Conservation (phyloP, 352 stramenopile genomes). For the Pythium sp. region DNA sequence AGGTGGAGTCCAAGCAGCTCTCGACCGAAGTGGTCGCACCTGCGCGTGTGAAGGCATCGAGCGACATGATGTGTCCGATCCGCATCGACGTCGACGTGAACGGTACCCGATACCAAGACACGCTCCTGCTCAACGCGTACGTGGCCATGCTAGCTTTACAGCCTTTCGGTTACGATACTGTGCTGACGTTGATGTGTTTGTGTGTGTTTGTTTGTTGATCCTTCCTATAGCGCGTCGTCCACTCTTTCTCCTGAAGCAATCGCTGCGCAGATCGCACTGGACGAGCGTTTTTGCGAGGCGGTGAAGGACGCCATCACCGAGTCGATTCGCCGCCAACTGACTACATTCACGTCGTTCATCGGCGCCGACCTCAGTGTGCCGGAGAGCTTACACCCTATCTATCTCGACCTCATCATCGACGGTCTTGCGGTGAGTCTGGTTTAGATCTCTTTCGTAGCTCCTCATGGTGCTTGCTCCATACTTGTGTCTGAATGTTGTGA, state of each 20-base stretch:
- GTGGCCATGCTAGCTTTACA: slow-evolving; percentile 7
- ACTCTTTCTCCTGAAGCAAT: slow-evolving; percentile 48
- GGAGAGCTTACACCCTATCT: slow-evolving; percentile 57
- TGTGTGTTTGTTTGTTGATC: not conserved
- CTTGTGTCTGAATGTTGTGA: not conserved
- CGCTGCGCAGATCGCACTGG: slow-evolving; percentile 51
- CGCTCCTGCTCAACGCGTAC: slow-evolving; percentile 64
- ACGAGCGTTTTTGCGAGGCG: slow-evolving; percentile 53
- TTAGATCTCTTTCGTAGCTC: not conserved
- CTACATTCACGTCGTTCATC: slow-evolving; percentile 54
- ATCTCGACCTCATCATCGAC: slow-evolving; percentile 70
- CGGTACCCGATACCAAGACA: slow-evolving; percentile 74
- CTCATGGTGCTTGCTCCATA: not conserved
- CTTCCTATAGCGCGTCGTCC: slow-evolving; percentile 21
- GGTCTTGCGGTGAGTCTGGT: slow-evolving; percentile 39
- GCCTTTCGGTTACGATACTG: not conserved
- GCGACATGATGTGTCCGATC: slow-evolving; percentile 66
- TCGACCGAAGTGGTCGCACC: slow-evolving; percentile 6
- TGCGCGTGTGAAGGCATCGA: slow-evolving; percentile 12
- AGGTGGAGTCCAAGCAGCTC: slow-evolving; percentile 41
- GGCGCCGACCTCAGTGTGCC: slow-evolving; percentile 14
- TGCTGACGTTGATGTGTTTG: slow-evolving; percentile 3
- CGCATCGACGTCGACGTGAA: slow-evolving; percentile 77
- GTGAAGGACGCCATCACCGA: slow-evolving; percentile 66
- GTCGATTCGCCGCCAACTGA: slow-evolving; percentile 66